Evolutionary conservation across 108 stramenopile species (phyloP), one percentile per base, ranked within the genome.

Genomic region (Cyclotella baltica): DNA sequence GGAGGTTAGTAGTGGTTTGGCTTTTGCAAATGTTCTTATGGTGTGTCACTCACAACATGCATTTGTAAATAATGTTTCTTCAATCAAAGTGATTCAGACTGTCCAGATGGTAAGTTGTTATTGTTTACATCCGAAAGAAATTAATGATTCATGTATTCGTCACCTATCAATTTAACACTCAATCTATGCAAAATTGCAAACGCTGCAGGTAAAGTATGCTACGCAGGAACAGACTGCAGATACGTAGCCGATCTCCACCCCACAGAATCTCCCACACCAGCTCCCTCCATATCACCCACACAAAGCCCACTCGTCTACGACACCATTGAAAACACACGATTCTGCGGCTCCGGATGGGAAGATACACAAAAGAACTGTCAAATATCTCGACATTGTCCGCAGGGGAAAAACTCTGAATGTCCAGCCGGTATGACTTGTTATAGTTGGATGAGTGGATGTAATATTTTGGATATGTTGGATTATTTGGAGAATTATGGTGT

Each of bases 381-480:
- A 61, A 81, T 81, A 27, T 67, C 47, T 0, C 73, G 67, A 16
- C 73, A 74, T 36, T 81, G 80, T 70, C 73, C 72, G 28, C 23
- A 27, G 46, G 80, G 80, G n/a, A 29, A 31, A 18, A 63, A 61
- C 36, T 31, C 72, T 0, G 80, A 81, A 1, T 81, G 80, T 62
- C 66, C 59, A 4, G 10, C 34, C 1, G 73, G 68, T 13, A 66
- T 73, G 50, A 66, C 36, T 35, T 81, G 80, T 47, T 70, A 51
- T 57, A 65, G 73, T 38, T 62, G 70, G 67, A 81, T 73, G 51
- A 35, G 9, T 46, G 73, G 73, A 23, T 81, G 80, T 40, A 81
- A 81, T 58, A 70, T 81, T 53, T 34, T 81, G 55, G 80, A 81
- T 70, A 66, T 81, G 61, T 35, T 19, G 5, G n/a, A 74, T 34